Evolutionary conservation across 179 eudicot species (phyloP), one percentile per base, ranked within the genome.

Genomic region (Carnegiea gigantea): DNA sequence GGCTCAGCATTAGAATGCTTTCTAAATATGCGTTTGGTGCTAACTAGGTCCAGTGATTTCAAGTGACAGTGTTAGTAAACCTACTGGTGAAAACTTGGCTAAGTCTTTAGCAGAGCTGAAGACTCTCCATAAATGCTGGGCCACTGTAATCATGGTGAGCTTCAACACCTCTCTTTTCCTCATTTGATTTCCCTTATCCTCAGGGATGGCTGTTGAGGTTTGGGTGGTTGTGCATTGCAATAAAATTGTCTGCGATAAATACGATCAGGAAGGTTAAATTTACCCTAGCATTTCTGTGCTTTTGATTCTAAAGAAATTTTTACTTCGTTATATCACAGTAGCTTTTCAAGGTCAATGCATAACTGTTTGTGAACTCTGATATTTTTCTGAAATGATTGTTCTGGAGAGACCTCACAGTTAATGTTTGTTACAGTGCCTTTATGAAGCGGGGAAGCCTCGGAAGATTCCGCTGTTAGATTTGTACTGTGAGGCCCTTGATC

Each of bases 401-500:
- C 23, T 7, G 18, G 12, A 4, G 26, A 48, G 3, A n/a, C 46
- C 23, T 74, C 21, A 74, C 57, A 40, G 1, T 10, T 11, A 70
- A 4, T 76, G 26, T 75, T 76, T 20, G 7, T 82, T 88, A 88
- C 91, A 95, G 99, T 94, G 98, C 85, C 78, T 92, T 62, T 83
- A 87, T 84, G 98, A 93, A 91, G 96, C 89, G 81, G 97, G 92
- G 84, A 92, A 86, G 88, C 71, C 80, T 81, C 85, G 70, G 51
- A 90, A 89, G 68, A 83, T 89, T 78, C 85, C 83, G 81, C 84
- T 96, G 80, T 85, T 94, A 81, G 96, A 96, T 84, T 84, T 94
- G 85, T 89, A 86, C 79, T 85, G 90, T 83, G 98, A 96, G 84
- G 87, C 91, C 73, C 91, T 94, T 83, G 91, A 92, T 89, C 93